Evolutionary conservation across 441 rosid species (phyloP).

Genomic region (Heliophila coronopifolia): DNA sequence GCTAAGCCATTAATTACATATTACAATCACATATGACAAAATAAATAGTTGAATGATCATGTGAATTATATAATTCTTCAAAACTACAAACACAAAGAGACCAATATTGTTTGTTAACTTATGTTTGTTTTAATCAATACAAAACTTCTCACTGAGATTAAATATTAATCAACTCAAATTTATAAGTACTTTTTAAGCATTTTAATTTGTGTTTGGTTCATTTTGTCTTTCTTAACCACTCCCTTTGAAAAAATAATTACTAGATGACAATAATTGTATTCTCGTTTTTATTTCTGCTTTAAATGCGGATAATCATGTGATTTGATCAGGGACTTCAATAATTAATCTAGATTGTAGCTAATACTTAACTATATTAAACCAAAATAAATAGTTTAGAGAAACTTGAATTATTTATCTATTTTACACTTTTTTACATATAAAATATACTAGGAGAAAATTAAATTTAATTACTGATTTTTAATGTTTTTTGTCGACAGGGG

Average conservation of each 20-base stretch:
- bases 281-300: constrained; percentile 25
- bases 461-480: neutral
- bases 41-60: constrained; percentile 12
- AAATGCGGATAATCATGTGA: constrained; percentile 32
- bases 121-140: constrained; percentile 30
- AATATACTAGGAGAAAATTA: neutral
- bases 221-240: constrained; percentile 32
- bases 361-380: neutral
- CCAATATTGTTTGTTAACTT: constrained; percentile 29
- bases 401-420: no score
- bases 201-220: constrained; percentile 19
- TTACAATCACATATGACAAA: constrained; percentile 26
- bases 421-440: no score
- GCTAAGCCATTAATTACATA: constrained; percentile 22
- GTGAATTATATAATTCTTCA: constrained; percentile 10
- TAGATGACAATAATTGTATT: constrained; percentile 21
- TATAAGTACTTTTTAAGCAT: constrained; percentile 26
- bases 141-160: constrained; percentile 17
- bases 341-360: neutral
- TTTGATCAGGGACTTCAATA: constrained; percentile 9
- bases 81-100: constrained; percentile 32
- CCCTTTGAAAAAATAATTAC: constrained; percentile 30
- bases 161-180: neutral
- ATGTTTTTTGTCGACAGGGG: no score
- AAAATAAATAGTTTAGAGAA: no score